Evolutionary conservation across 2,329 filamentous ascomycete genomes (phyloP), one percentile per base, ranked within the genome.

Genomic region (Diplodia scrobiculata): DNA sequence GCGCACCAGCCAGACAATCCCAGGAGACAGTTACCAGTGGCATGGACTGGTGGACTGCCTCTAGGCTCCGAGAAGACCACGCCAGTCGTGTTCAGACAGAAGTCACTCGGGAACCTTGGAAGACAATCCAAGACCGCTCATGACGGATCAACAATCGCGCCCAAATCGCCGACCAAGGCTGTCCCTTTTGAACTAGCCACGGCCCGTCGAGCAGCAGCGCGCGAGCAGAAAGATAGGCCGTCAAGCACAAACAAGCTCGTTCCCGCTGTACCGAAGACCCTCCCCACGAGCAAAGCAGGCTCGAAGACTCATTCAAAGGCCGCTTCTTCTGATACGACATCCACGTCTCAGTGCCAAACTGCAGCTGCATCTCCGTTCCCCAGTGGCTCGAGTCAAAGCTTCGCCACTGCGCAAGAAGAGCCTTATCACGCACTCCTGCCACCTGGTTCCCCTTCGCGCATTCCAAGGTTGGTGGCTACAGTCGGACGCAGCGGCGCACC

Each of bases 191-290:
- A 27, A 21, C 27, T 66, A 11, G 65, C 55, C 25, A 66, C 65
- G 6, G 65, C 65, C 5, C 65, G 58, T 27, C 65, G 65, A 50
- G 65, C 65, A 7, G 55, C 55, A 53, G 65, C 21, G 29, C 55
- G 65, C 9, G 65, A 66, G 29, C 32, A 52, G 17, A 62, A 63
- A 13, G 55, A 66, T n/a, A 66, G 47, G 11, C 21, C 34, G 2
- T 29, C 58, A 14, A 13, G n/a, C 25, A 34, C 19, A 14, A 17
- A 25, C 17, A 62, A 62, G 29, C 32, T 62, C 29, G 17, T 62
- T 19, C 58, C 58, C 1, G 58, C 27, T 4, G n/a, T 62, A 19
- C 58, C 58, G 6, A 50, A 64, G 60, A 29, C 36, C 21, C 48
- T 53, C 2, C 27, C 47, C 11, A 27, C 10, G n/a, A 10, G 21